A percentile compares a stretch with the other conserved stretches of the same genome.
These are phyloP conservation scores for Theobroma grandiflorum DNA, from an alignment of 441 rosid genomes.

Conservation along the genomic window DNA sequence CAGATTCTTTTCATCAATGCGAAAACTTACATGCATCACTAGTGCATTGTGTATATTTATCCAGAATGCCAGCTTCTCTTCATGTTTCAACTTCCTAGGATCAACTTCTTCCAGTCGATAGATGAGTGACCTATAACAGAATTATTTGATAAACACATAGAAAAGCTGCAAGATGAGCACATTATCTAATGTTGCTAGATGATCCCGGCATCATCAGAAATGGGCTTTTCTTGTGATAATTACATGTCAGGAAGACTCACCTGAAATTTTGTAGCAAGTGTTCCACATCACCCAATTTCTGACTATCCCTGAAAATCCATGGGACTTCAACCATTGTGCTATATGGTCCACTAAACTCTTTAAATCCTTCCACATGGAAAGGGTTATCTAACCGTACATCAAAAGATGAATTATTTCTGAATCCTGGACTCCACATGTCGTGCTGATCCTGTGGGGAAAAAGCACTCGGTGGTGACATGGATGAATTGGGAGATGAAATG, in stretches of 20 bases:
- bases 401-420: constrained; percentile 77
- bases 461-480: constrained; percentile 66
- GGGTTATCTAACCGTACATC: constrained; percentile 83
- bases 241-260: constrained; percentile 47
- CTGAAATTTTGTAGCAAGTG: constrained; percentile 78
- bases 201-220: background rate
- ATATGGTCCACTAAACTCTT: constrained; percentile 93
- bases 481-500: constrained; percentile 79
- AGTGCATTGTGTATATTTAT: constrained; percentile 88
- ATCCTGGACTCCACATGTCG: constrained; percentile 88
- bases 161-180: constrained; percentile 1
- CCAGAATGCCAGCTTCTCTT: constrained; percentile 97
- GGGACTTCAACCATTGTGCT: constrained; percentile 85
- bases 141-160: constrained; percentile 25
- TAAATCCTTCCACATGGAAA: constrained; percentile 77
- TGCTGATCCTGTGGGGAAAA: constrained; percentile 78
- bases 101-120: constrained; percentile 76
- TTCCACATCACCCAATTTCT: constrained; percentile 78
- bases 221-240: constrained; percentile 4
- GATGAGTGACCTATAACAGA: constrained; percentile 65
- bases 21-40: constrained; percentile 88
- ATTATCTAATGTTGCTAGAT: background rate
- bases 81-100: constrained; percentile 78
- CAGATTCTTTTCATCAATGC: constrained; percentile 2
- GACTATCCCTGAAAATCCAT: constrained; percentile 78